phyloP scores from a whole-genome alignment of 257 asterid species.

The Avicennia marina region DNA sequence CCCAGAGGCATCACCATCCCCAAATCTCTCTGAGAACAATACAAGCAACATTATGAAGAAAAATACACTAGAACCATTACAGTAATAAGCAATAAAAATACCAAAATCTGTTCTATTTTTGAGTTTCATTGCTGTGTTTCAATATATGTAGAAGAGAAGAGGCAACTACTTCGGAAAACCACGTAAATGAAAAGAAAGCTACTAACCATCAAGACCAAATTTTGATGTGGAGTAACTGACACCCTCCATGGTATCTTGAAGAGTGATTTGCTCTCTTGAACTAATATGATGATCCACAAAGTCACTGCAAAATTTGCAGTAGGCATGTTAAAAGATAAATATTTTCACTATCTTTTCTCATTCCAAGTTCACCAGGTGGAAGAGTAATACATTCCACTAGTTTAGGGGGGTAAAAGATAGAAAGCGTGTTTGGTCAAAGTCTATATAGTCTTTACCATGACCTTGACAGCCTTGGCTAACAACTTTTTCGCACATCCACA shows the following conservation, averaged over 20 bases:
- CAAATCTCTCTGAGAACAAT: constrained; percentile 82
- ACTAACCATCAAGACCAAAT: constrained; percentile 97
- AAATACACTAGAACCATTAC: constrained; percentile 5
- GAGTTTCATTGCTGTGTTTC: too few species aligned
- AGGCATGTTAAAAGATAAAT: constrained; percentile 14
- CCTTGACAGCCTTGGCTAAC: too few species aligned
- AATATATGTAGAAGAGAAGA: too few species aligned
- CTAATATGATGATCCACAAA: constrained; percentile 93
- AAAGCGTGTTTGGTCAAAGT: too few species aligned
- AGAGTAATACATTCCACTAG: too few species aligned
- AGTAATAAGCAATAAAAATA: constrained; percentile 6
- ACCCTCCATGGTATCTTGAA: constrained; percentile 88
- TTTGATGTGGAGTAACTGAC: constrained; percentile 77
- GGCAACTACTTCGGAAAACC: not conserved
- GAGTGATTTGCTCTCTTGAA: constrained; percentile 97
- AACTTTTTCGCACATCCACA: too few species aligned
- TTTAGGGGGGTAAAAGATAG: too few species aligned
- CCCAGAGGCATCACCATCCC: constrained; percentile 92
- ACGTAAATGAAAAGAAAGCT: constrained; percentile 7
- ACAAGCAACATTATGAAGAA: constrained; percentile 13
- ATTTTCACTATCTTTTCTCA: too few species aligned
- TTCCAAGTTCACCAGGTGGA: too few species aligned
- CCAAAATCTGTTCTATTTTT: not conserved
- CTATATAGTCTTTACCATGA: too few species aligned
- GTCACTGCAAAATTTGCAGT: constrained; percentile 58